phyloP scores from a whole-genome alignment of 2,329 filamentous ascomycete species.

The Penicillium sclerotiorum region DNA sequence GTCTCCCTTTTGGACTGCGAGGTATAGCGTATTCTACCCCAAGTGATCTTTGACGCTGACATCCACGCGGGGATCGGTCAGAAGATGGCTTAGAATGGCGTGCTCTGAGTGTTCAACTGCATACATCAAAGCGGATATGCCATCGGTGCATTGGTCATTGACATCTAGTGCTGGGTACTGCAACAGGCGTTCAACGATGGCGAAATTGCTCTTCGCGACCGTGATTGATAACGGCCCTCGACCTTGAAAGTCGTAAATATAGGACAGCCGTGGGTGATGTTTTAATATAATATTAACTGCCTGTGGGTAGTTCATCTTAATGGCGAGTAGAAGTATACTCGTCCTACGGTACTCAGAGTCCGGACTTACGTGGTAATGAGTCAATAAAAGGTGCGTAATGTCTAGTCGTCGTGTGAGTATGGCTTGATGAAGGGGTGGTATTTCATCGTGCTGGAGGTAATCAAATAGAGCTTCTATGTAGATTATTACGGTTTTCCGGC shows the following conservation, averaged over 20 bases:
- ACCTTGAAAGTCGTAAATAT: neutral
- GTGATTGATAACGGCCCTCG: neutral
- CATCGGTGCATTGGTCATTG: neutral
- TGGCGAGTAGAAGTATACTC: neutral
- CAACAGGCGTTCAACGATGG: neutral
- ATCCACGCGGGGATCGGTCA: neutral
- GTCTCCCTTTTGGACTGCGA: neutral
- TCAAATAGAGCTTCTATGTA: neutral
- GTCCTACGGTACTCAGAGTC: neutral
- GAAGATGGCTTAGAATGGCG: neutral
- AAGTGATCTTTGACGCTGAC: neutral
- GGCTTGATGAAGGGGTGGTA: neutral
- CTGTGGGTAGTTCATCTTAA: neutral
- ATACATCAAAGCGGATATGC: neutral
- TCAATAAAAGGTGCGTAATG: neutral
- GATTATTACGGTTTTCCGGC: neutral
- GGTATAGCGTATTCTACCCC: neutral
- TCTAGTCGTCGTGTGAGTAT: neutral
- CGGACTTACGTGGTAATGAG: neutral
- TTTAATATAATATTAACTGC: neutral
- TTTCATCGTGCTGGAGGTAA: neutral
- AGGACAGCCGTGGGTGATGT: neutral
- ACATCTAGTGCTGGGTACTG: neutral
- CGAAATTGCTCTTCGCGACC: neutral
- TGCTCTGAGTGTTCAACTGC: neutral